Base-by-base conservation (phyloP, 345 rosid genomes). In the Camelina neglecta region DNA sequence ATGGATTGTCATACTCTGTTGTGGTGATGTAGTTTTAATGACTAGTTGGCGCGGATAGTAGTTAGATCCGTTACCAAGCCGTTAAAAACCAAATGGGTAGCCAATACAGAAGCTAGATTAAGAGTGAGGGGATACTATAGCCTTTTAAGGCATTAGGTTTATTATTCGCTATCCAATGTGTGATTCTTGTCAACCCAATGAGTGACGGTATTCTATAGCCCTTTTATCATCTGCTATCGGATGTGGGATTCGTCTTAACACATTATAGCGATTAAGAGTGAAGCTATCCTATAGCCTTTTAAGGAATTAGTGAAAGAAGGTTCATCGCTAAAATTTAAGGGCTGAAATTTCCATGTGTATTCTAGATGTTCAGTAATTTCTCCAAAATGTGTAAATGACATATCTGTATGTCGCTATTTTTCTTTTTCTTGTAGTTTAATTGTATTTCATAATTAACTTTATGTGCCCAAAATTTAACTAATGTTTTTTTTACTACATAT, bases 401-500 rank as follows among this genome's bases (percentile, higher is more conserved):
- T 64, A 18, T 31, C 29, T n/a, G 29, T 54, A 3, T 35, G 7
- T 24, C 48, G 23, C 8, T 26, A 26, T 26, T 12, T 79, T 39
- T 39, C 10, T 39, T 24, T 60, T 6, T 16, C 33, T 1, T 1
- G n/a, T 64, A 48, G 18, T 44, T 18, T 45, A 62, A 73, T 74
- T 50, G 10, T 79, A 20, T 65, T 35, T 29, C 66, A 13, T 23
- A 6, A 1, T 23, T 59, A 42, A 75, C n/a, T 31, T 69, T 31
- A 33, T 7, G 3, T 3, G 60, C 11, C 44, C n/a, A 31, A n/a
- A 29, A 11, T 39, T 63, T 71, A 47, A 73, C 84, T 82, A 61
- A 73, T 84, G 64, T 58, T 33, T 51, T 64, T 15, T 51, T 68
- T 15, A 24, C 71, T 67, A 71, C 57, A 31, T 78, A 67, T 69